These are phyloP conservation scores for Penicillium sp. DNA, from an alignment of 2,329 filamentous ascomycete genomes.

Conservation along the genomic window DNA sequence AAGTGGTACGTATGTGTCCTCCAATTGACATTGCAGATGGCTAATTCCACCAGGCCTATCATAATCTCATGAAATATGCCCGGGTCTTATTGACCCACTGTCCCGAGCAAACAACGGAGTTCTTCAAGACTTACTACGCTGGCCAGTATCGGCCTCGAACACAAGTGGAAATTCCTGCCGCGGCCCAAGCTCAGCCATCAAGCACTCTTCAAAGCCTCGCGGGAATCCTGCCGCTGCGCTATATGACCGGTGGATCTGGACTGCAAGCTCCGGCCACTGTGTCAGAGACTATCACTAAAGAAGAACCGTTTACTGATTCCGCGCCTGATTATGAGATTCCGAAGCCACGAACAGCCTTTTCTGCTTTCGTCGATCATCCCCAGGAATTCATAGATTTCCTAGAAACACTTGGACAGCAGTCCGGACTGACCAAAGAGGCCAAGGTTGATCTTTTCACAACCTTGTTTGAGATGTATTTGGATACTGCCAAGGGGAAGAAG, in stretches of 20 bases:
- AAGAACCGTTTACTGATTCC: constrained; percentile 35
- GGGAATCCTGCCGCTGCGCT: constrained; percentile 78
- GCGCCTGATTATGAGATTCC: constrained; percentile 70
- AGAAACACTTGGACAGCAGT: constrained; percentile 77
- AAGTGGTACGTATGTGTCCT: constrained; percentile 56
- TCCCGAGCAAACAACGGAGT: constrained; percentile 73
- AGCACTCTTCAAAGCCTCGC: constrained; percentile 84
- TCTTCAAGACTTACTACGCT: constrained; percentile 96
- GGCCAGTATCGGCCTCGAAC: constrained; percentile 72
- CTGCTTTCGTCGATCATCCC: constrained; percentile 91
- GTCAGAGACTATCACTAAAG: constrained; percentile 30
- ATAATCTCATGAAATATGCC: constrained; percentile 92
- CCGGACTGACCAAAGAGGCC: constrained; percentile 69
- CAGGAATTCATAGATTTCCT: constrained; percentile 90
- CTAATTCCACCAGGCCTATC: constrained; percentile 63
- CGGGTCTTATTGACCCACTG: constrained; percentile 86
- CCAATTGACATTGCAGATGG: not conserved
- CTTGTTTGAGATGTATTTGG: constrained; percentile 95
- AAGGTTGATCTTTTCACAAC: constrained; percentile 89
- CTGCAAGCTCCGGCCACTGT: constrained; percentile 33
- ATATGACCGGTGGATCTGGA: constrained; percentile 67
- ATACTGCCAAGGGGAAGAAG: constrained; percentile 76
- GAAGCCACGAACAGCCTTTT: constrained; percentile 85
- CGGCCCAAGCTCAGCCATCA: constrained; percentile 54
- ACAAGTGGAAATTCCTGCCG: constrained; percentile 57